Conservation (phyloP, 306 rosid species). For the Quercus aquifolioides region DNA sequence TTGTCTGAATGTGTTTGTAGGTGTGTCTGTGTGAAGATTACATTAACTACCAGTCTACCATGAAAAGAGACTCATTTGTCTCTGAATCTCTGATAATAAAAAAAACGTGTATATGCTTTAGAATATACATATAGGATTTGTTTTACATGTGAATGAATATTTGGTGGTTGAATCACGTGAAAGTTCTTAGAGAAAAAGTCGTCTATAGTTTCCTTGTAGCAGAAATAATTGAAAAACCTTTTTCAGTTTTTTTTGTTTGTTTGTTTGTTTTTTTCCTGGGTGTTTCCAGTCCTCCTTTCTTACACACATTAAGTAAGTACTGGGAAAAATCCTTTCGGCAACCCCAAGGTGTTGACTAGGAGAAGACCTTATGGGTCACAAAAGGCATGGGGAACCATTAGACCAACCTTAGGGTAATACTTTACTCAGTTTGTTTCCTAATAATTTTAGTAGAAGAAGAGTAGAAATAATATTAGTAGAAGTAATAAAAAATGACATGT, state of each 20-base stretch:
- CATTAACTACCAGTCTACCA: not conserved
- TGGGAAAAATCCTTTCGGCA: no score
- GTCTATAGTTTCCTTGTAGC: not conserved
- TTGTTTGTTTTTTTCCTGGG: rapidly evolving
- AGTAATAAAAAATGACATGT: no score
- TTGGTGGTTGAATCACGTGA: not conserved
- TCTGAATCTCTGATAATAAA: not conserved
- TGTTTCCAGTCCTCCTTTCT: no score
- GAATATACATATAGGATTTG: not conserved
- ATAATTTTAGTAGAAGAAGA: not conserved
- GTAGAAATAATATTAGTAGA: no score
- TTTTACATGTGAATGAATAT: not conserved
- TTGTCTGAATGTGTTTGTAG: not conserved
- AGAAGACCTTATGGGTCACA: no score
- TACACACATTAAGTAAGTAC: no score
- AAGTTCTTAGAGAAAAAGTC: not conserved
- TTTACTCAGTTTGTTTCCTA: not conserved
- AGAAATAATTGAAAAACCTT: not conserved
- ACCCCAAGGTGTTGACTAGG: no score
- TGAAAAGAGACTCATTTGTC: not conserved
- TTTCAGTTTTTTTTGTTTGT: not conserved
- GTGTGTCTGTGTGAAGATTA: not conserved
- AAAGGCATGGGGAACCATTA: no score
- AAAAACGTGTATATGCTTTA: not conserved
- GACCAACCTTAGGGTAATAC: no score